Evolutionary conservation across 495 filamentous ascomycete genomes (phyloP), one percentile per base, ranked within the genome.

Genomic region (Podospora australis): DNA sequence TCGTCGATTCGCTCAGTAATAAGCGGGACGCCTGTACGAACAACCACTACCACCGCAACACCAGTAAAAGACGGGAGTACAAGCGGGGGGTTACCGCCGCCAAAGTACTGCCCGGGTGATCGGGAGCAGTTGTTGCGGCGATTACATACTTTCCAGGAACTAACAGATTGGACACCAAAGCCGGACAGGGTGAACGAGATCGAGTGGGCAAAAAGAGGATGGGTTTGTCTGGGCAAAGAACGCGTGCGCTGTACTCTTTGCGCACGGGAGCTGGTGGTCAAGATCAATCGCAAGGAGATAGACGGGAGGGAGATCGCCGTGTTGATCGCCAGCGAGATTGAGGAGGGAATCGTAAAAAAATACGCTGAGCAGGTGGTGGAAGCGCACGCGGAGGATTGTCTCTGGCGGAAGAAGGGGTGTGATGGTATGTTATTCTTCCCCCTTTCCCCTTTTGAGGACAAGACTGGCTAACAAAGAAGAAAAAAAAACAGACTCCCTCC

Each of bases 181-280:
- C 88, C 92, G 3, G 73, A 86, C 9, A 67, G 71, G 28, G 83
- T 97, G 53, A 90, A 81, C 59, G 92, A 97, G 67, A 86, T 96
- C 5, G 82, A 87, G 65, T 98, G 94, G 94, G 90, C 91, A 6
- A 96, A 90, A 71, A 75, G 86, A 24, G 92, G 92, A 2, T 98
- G 92, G 92, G 75, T 81, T 2, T 96, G 91, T 60, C 78, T 83
- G 17, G 86, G 83, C 54, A 81, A 80, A 55, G 86, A 92, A 65
- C 81, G 83, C 9, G 90, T 97, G 29, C 77, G 77, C 20, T 98
- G 92, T 65, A 81, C 80, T 24, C 79, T 90, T 4, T 97, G 92
- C 62, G 81, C 81, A 50, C 79, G 81, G 50, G 86, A 92, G 54
- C 72, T 96, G 20, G 77, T 88, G 2, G 85, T 98, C 21, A 86